A percentile compares a stretch with the other conserved stretches of the same genome.
Evolutionary conservation across 192 early-diverging fungal genomes (phyloP).

Genomic region (Backusella luteola): DNA sequence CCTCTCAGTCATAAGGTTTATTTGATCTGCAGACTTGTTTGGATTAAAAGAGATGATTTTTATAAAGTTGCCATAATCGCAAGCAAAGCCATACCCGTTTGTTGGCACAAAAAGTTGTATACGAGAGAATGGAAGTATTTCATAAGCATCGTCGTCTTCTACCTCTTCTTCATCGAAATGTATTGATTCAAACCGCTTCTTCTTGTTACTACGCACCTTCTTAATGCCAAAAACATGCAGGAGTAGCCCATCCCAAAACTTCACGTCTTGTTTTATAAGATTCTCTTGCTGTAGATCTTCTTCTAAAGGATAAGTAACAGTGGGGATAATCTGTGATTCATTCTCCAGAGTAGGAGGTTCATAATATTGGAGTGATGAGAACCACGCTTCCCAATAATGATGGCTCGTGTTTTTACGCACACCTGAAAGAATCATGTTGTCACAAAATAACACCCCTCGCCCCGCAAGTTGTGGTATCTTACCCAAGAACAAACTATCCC

Average conservation of each 20-base stretch:
- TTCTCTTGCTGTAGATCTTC: background rate
- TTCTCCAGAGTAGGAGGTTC: constrained; percentile 10
- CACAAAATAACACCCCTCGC: constrained; percentile 20
- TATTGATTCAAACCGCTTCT: background rate
- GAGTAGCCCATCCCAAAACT: constrained; percentile 1
- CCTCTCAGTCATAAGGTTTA: background rate
- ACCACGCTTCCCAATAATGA: constrained; percentile 22
- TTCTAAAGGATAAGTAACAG: background rate
- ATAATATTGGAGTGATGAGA: constrained; percentile 26
- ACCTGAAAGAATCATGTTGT: constrained; percentile 33
- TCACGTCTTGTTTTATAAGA: background rate
- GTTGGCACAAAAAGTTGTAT: background rate
- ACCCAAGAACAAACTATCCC: constrained; percentile 25
- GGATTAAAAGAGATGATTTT: constrained; percentile 16
- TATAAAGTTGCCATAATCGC: constrained; percentile 28
- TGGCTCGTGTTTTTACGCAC: constrained; percentile 12
- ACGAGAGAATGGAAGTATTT: constrained; percentile 19
- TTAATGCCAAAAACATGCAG: background rate
- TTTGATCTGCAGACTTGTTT: background rate
- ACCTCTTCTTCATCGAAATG: constrained; percentile 10
- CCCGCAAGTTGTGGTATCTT: constrained; percentile 22
- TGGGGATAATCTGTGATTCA: background rate
- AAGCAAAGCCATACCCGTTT: constrained; percentile 17
- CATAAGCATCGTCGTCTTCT: constrained; percentile 10
- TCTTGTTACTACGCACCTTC: background rate